Conservation (phyloP, 768 basidiomycete species). For the Xerocomus potaroensis region DNA sequence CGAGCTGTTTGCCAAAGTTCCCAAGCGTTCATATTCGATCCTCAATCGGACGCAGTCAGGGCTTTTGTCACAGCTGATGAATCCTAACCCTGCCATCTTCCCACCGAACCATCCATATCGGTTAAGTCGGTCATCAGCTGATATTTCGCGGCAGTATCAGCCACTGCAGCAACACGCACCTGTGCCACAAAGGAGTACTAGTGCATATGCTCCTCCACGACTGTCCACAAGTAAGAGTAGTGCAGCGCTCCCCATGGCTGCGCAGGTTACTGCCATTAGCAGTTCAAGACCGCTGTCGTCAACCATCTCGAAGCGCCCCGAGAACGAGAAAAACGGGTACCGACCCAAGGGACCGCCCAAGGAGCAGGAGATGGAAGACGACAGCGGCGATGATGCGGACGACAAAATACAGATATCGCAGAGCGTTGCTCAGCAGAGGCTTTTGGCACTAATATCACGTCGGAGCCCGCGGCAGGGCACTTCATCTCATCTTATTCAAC, state of each 20-base stretch:
- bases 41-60: constrained; percentile 52
- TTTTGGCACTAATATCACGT: constrained; percentile 53
- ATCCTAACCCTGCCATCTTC: constrained; percentile 62
- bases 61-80: constrained; percentile 63
- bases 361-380: constrained; percentile 65
- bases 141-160: constrained; percentile 35
- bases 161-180: constrained; percentile 16
- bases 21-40: constrained; percentile 59
- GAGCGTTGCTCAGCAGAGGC: constrained; percentile 65
- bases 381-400: constrained; percentile 48
- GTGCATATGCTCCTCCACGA: constrained; percentile 31
- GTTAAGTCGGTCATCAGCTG: constrained; percentile 44
- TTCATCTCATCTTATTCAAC: constrained; percentile 20
- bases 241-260: constrained; percentile 55
- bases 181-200: constrained; percentile 26
- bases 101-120: constrained; percentile 58
- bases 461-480: constrained; percentile 32
- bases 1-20: constrained; percentile 69
- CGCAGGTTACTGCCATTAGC: constrained; percentile 40
- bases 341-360: constrained; percentile 63
- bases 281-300: constrained; percentile 25
- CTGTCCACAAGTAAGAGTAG: constrained; percentile 53
- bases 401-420: constrained; percentile 54
- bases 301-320: constrained; percentile 18
- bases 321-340: constrained; percentile 41